Evolutionary conservation across 805 yeast species (phyloP).

Genomic region (Yamadazyma tumulicola): DNA sequence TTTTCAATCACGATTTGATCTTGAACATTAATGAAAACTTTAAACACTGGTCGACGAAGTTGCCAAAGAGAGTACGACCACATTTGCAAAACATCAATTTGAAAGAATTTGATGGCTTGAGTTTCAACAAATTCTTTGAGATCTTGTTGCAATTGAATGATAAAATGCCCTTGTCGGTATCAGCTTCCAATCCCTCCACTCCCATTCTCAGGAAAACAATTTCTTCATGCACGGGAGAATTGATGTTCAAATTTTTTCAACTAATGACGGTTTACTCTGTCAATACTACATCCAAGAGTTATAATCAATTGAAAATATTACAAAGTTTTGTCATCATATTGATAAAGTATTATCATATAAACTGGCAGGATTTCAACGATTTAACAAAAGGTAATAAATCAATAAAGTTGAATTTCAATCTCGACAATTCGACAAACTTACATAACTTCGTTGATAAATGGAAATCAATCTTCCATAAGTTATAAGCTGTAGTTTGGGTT

Average conservation of each 20-base stretch:
- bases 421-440: slow-evolving; percentile 31
- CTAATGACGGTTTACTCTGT: slow-evolving; percentile 31
- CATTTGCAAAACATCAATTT: slow-evolving; percentile 20
- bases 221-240: slow-evolving; percentile 27
- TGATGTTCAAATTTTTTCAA: slow-evolving; percentile 32
- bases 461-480: slow-evolving; percentile 19
- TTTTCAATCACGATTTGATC: slow-evolving; percentile 28
- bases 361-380: slow-evolving; percentile 36
- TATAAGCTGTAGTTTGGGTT: slow-evolving; percentile 5
- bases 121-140: slow-evolving; percentile 28
- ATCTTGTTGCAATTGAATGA: slow-evolving; percentile 38
- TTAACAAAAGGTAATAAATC: slow-evolving; percentile 31
- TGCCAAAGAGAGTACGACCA: slow-evolving; percentile 19
- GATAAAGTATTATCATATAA: slow-evolving; percentile 38
- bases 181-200: slow-evolving; percentile 38
- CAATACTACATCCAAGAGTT: slow-evolving; percentile 27
- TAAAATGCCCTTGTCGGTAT: slow-evolving; percentile 39
- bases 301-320: slow-evolving; percentile 26
- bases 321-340: slow-evolving; percentile 32
- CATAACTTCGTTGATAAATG: slow-evolving; percentile 38
- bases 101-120: slow-evolving; percentile 33
- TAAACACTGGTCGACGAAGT: slow-evolving; percentile 23
- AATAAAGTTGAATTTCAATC: slow-evolving; percentile 34
- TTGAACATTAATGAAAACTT: slow-evolving; percentile 23
- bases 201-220: slow-evolving; percentile 22